A percentile compares a stretch with the other conserved stretches of the same genome.
phyloP scores from a whole-genome alignment of 2,329 filamentous ascomycete genomes.

The Fusarium azukiicola region DNA sequence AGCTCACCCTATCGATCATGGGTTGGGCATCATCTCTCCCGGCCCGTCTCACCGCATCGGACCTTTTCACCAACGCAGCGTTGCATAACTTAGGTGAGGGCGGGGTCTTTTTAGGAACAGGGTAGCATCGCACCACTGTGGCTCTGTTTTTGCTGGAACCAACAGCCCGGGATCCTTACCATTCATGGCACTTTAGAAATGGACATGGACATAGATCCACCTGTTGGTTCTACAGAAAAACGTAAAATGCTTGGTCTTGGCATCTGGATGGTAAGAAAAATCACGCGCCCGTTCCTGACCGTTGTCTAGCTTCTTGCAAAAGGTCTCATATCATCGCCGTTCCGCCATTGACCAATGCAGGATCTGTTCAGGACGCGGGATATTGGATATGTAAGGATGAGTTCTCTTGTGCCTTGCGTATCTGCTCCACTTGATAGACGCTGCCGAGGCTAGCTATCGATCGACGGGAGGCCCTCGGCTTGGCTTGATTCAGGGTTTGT shows the following conservation, averaged over 20 bases:
- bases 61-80: constrained; percentile 7
- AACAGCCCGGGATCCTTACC: constrained; percentile 12
- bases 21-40: constrained; percentile 13
- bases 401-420: not conserved
- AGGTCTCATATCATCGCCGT: not conserved
- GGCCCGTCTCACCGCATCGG: constrained; percentile 17
- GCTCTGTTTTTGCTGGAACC: constrained; percentile 14
- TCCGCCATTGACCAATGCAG: not conserved
- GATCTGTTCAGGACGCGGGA: constrained; percentile 7
- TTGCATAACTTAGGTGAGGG: not conserved
- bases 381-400: not conserved
- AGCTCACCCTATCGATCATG: constrained; percentile 25
- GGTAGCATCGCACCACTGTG: not conserved
- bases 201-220: constrained; percentile 2
- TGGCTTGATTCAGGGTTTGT: constrained; percentile 10
- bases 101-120: not conserved
- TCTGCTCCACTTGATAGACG: not conserved
- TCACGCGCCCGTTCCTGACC: constrained; percentile 4
- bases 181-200: not conserved
- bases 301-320: constrained; percentile 13
- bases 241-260: constrained; percentile 12
- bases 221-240: constrained; percentile 12
- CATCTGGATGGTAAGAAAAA: not conserved
- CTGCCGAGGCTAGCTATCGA: not conserved
- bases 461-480: constrained; percentile 1